Evolutionary conservation across 139 green algal genomes (phyloP).

Genomic region (Microglena sp.): DNA sequence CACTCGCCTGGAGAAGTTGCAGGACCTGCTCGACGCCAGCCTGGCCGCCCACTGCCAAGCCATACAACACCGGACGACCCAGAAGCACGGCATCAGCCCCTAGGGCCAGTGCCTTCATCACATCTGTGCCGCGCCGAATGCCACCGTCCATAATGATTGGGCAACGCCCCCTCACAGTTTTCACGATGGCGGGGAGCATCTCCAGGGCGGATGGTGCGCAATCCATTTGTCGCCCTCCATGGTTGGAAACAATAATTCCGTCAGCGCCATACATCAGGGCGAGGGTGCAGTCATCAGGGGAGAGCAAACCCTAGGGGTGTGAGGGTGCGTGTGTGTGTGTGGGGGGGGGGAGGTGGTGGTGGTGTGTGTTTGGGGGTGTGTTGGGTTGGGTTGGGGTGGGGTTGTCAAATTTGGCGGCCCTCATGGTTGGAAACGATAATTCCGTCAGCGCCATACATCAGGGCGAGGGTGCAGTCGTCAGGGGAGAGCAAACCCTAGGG

Average conservation of each 20-base stretch:
- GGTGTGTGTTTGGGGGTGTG: too few relatives aligned
- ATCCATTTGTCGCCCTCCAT: slow-evolving; percentile 80
- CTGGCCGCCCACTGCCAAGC: slow-evolving; percentile 66
- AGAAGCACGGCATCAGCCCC: slow-evolving; percentile 79
- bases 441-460: slow-evolving; percentile 60
- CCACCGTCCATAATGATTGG: slow-evolving; percentile 81
- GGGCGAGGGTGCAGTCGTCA: slow-evolving; percentile 58
- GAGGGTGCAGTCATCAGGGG: slow-evolving; percentile 55
- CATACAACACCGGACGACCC: slow-evolving; percentile 85
- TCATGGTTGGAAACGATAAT: slow-evolving; percentile 83
- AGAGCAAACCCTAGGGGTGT: slow-evolving; percentile 62
- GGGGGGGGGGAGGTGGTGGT: too few relatives aligned
- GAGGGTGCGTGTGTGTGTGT: too few relatives aligned
- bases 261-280: slow-evolving; percentile 62
- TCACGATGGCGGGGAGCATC: slow-evolving; percentile 56
- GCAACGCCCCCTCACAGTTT: slow-evolving; percentile 50
- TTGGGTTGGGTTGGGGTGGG: too few relatives aligned
- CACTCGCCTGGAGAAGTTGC: slow-evolving; percentile 31
- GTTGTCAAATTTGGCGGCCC: too few relatives aligned
- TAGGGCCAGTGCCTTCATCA: slow-evolving; percentile 87
- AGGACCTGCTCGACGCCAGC: slow-evolving; percentile 57
- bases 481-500: slow-evolving; percentile 72
- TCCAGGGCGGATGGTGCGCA: slow-evolving; percentile 61
- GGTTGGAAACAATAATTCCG: slow-evolving; percentile 82
- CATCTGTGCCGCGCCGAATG: slow-evolving; percentile 82